A percentile compares a stretch with the other conserved stretches of the same genome.
phyloP scores from a whole-genome alignment of 2,329 filamentous ascomycete species.

The Diaporthe capsici region DNA sequence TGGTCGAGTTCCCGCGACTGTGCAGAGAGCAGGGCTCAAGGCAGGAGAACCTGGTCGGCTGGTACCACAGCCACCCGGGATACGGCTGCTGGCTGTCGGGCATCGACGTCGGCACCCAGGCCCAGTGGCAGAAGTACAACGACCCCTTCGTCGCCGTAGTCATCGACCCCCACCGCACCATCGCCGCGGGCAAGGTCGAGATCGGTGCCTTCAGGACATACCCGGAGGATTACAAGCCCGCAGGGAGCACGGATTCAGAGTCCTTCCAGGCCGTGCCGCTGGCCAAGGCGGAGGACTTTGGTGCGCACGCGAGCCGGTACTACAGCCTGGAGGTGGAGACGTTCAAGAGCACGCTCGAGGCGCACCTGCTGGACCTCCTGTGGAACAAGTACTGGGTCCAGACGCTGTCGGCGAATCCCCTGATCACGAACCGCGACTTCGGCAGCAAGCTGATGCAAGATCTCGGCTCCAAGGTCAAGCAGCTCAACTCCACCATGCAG shows the following conservation, averaged over 20 bases:
- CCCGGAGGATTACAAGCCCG: conserved; percentile 78
- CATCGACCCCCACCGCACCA: conserved; percentile 95
- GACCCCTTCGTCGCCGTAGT: conserved; percentile 97
- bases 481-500: conserved; percentile 64
- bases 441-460: conserved; percentile 93
- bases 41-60: conserved; percentile 93
- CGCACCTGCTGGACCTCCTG: conserved; percentile 85
- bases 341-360: conserved; percentile 94
- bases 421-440: conserved; percentile 94
- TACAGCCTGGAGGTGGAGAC: conserved; percentile 93
- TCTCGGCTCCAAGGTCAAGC: conserved; percentile 83
- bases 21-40: conserved; percentile 79
- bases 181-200: conserved; percentile 94
- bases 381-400: conserved; percentile 99
- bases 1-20: conserved; percentile 85
- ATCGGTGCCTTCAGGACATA: conserved; percentile 97
- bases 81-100: conserved; percentile 99
- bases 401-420: conserved; percentile 90
- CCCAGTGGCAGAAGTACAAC: conserved; percentile 85
- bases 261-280: conserved; percentile 86
- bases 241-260: conserved; percentile 54
- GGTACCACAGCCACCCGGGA: conserved; percentile 98
- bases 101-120: conserved; percentile 93
- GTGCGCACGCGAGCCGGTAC: conserved; percentile 90
- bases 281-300: conserved; percentile 96